Conservation (phyloP, 345 rosid species). For the Hibiscus syriacus region DNA sequence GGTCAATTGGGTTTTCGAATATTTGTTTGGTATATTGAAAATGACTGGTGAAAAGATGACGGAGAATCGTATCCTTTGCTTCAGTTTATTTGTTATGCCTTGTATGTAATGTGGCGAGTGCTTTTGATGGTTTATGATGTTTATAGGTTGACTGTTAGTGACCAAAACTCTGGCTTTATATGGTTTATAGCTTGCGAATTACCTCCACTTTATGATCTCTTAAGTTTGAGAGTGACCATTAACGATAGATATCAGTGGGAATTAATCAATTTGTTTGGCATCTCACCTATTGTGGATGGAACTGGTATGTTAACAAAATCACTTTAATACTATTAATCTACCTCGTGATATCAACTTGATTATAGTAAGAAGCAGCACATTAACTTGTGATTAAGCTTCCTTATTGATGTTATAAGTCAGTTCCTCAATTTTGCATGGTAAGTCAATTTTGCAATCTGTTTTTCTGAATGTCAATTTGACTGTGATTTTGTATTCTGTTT, state of each 20-base stretch:
- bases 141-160: no score
- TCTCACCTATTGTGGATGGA: background rate
- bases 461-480: no score
- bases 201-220: background rate
- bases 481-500: background rate
- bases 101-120: background rate
- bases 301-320: background rate
- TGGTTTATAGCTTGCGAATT: background rate
- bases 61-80: slow-evolving; percentile 18
- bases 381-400: no score
- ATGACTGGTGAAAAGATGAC: slow-evolving; percentile 27
- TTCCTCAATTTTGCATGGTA: no score
- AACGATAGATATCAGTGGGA: background rate
- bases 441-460: no score
- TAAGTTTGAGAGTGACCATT: background rate
- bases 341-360: background rate
- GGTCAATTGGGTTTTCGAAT: slow-evolving; percentile 9
- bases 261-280: background rate
- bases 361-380: background rate
- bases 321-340: background rate
- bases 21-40: background rate
- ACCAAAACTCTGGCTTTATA: no score
- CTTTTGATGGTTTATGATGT: no score
- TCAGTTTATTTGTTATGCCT: background rate
- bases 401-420: no score